These are phyloP conservation scores for Aphanomyces astaci DNA, from an alignment of 352 stramenopile genomes.

Conservation along the genomic window DNA sequence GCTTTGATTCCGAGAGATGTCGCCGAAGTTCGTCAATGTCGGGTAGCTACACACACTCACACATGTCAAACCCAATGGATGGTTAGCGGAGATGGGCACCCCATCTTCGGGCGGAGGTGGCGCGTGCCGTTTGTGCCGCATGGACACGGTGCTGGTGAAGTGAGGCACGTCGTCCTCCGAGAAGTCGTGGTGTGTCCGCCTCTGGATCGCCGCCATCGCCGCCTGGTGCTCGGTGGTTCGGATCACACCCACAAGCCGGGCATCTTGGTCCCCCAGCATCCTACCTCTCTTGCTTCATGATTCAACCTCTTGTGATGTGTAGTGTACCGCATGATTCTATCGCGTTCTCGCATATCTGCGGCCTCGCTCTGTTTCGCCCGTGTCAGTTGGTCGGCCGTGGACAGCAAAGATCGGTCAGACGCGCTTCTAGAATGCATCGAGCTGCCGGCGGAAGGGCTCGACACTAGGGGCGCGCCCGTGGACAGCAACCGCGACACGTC, in stretches of 20 bases:
- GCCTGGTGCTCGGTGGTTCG: constrained; percentile 53
- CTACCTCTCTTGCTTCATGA: background rate
- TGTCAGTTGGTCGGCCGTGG: background rate
- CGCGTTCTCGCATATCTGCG: constrained; percentile 6
- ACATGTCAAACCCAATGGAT: too few relatives aligned
- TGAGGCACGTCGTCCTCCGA: constrained; percentile 35
- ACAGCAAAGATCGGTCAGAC: background rate
- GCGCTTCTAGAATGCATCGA: background rate
- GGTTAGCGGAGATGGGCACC: too few relatives aligned
- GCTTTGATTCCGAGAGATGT: background rate
- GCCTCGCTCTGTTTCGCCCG: background rate
- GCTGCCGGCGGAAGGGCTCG: background rate
- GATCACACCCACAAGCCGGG: constrained; percentile 50
- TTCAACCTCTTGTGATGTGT: too few relatives aligned
- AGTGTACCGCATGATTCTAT: constrained; percentile 15
- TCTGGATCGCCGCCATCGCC: constrained; percentile 18
- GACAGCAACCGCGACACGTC: constrained; percentile 3
- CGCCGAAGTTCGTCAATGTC: background rate
- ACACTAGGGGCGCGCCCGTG: background rate
- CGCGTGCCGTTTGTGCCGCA: background rate
- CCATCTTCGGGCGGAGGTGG: background rate
- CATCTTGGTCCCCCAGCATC: constrained; percentile 50
- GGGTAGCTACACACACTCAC: background rate
- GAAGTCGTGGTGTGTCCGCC: constrained; percentile 24
- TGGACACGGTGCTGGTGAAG: constrained; percentile 38